phyloP scores from a whole-genome alignment of 192 early-diverging fungal genomes.

The Coemansia sp. region DNA sequence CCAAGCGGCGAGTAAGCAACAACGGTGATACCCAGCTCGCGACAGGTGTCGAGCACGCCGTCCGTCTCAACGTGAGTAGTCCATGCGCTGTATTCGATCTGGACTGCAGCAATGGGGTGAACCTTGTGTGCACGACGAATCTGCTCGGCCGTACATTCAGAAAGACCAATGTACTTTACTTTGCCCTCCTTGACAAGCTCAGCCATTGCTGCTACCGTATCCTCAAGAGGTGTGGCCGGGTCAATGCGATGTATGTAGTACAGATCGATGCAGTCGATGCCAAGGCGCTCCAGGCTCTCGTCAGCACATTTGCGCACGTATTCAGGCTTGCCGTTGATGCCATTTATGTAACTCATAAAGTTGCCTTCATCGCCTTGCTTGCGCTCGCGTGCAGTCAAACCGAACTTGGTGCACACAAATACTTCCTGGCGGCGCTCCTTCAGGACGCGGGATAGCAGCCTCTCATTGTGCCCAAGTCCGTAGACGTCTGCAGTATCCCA shows the following conservation, averaged over 20 bases:
- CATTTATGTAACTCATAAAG: not conserved
- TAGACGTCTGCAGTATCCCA: conserved; percentile 68
- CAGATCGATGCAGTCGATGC: conserved; percentile 61
- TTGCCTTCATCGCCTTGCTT: not conserved
- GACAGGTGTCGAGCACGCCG: conserved; percentile 68
- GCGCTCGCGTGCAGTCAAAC: conserved; percentile 13
- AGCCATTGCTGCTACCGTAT: conserved; percentile 64
- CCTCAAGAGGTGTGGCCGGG: conserved; percentile 62
- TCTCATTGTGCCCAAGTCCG: conserved; percentile 61
- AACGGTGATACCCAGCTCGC: conserved; percentile 71
- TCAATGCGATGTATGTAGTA: conserved; percentile 70
- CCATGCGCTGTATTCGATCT: conserved; percentile 59
- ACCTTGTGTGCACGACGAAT: conserved; percentile 67
- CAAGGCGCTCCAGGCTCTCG: conserved; percentile 3
- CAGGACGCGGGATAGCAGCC: conserved; percentile 56
- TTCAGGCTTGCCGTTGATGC: conserved; percentile 53
- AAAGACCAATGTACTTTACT: conserved; percentile 63
- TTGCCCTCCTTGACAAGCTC: conserved; percentile 72
- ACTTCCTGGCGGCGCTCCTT: conserved; percentile 57
- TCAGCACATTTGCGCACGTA: conserved; percentile 40
- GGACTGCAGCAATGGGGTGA: conserved; percentile 68
- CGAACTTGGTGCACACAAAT: conserved; percentile 69
- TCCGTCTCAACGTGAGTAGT: conserved; percentile 66
- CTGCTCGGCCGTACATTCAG: conserved; percentile 61
- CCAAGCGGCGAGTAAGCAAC: conserved; percentile 77